Conservation (phyloP, 495 filamentous ascomycete species). For the Xylaria palmicola region DNA sequence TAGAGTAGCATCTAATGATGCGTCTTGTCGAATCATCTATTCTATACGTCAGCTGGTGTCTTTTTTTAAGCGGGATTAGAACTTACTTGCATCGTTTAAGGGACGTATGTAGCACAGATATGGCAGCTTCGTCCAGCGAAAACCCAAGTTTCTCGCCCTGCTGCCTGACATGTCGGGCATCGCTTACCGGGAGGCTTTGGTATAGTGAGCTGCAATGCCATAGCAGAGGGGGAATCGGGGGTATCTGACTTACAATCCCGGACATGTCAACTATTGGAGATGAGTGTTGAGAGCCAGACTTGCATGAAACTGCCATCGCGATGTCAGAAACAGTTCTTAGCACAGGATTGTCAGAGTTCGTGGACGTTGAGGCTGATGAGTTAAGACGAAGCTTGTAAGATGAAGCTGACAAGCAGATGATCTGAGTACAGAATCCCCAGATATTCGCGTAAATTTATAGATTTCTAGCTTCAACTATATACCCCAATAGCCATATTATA, state of each 20-base stretch:
- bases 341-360: not conserved
- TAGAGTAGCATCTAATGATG: not conserved
- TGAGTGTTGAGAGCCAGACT: not conserved
- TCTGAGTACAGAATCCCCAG: not conserved
- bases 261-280: constrained; percentile 9
- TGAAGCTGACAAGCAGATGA: not conserved
- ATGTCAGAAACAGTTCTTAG: not conserved
- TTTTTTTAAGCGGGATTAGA: not conserved
- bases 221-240: no score
- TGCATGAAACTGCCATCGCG: constrained; percentile 6
- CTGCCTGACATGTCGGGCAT: constrained; percentile 14
- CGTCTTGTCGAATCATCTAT: not conserved
- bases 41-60: not conserved
- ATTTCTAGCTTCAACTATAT: not conserved
- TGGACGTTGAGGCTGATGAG: not conserved
- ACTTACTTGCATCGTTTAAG: not conserved
- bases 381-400: not conserved
- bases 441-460: not conserved
- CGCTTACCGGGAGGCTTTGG: constrained; percentile 11
- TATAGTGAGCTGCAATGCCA: not conserved
- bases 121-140: constrained; percentile 16
- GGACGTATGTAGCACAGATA: constrained; percentile 14
- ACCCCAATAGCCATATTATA: not conserved
- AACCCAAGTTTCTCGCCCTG: constrained; percentile 10
- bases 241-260: constrained; percentile 3